These are phyloP conservation scores for Peronospora belbahrii DNA, from an alignment of 352 stramenopile genomes.

Conservation along the genomic window DNA sequence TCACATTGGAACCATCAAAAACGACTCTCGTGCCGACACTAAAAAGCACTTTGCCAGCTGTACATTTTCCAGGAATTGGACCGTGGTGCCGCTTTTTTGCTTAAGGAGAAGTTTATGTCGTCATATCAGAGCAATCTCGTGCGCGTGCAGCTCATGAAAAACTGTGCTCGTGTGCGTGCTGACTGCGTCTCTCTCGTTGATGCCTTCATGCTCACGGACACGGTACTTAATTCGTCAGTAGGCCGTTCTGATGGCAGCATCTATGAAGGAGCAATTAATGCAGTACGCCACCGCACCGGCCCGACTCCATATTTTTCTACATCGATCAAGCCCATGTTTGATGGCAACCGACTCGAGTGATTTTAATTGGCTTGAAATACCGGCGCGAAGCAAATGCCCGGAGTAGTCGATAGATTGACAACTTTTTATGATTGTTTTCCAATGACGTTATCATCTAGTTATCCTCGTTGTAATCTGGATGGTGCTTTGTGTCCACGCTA, in stretches of 20 bases:
- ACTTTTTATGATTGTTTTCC: background rate
- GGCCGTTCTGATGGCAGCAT: slow-evolving; percentile 58
- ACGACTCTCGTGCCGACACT: slow-evolving; percentile 42
- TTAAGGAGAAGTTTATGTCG: slow-evolving; percentile 54
- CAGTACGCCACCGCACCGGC: slow-evolving; percentile 31
- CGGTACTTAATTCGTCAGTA: slow-evolving; percentile 63
- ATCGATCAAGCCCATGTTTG: slow-evolving; percentile 58
- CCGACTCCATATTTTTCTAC: slow-evolving; percentile 46
- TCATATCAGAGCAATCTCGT: slow-evolving; percentile 44
- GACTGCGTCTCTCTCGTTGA: slow-evolving; percentile 68
- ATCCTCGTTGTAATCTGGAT: background rate
- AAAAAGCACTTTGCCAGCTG: slow-evolving; percentile 52
- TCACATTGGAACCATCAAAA: slow-evolving; percentile 17
- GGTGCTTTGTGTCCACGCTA: background rate
- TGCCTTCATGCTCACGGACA: slow-evolving; percentile 65
- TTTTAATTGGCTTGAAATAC: background rate
- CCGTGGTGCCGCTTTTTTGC: slow-evolving; percentile 42
- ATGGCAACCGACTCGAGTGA: slow-evolving; percentile 34
- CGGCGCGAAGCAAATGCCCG: background rate
- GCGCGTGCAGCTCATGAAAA: slow-evolving; percentile 26
- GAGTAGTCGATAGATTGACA: background rate
- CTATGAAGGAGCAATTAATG: slow-evolving; percentile 53
- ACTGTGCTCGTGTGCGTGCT: slow-evolving; percentile 40
- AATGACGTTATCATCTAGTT: background rate
- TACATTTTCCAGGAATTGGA: slow-evolving; percentile 77